Evolutionary conservation across 345 rosid species (phyloP).

Genomic region (Gossypium sturtianum): DNA sequence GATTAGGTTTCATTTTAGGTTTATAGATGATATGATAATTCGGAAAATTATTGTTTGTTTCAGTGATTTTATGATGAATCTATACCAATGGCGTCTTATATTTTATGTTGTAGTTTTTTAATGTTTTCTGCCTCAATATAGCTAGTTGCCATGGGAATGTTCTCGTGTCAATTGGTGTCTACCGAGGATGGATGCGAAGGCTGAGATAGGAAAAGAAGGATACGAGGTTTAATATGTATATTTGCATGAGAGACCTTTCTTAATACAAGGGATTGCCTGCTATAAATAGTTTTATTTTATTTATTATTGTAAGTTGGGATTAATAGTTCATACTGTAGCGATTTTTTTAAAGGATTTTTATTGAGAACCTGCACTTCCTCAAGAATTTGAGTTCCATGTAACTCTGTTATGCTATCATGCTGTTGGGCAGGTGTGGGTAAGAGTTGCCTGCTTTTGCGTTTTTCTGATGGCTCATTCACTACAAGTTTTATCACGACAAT

Average conservation of each 20-base stretch:
- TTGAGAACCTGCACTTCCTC: not conserved
- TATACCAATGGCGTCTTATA: not conserved
- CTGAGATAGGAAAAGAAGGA: not conserved
- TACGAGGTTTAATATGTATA: not conserved
- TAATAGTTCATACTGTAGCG: not conserved
- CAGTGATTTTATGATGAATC: not conserved
- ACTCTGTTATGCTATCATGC: conserved; percentile 1
- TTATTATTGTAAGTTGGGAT: not conserved
- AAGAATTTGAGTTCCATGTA: not conserved
- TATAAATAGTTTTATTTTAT: not conserved
- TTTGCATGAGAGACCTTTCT: not conserved
- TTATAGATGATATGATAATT: not conserved
- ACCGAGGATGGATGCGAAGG: not conserved
- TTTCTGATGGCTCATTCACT: conserved; percentile 96
- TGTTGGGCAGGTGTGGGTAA: conserved; percentile 69
- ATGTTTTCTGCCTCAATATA: not conserved
- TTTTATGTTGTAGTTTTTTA: not conserved
- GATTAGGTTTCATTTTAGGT: not conserved
- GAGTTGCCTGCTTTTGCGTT: conserved; percentile 90
- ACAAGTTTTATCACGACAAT: conserved; percentile 96
- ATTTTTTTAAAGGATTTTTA: not conserved
- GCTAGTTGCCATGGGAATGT: not conserved
- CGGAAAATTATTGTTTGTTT: not conserved
- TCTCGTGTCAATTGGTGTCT: not conserved
- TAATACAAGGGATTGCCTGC: not conserved